Percentiles rank a stretch among this genome's conserved stretches.
phyloP scores from a whole-genome alignment of 2,329 filamentous ascomycete genomes.

The Aspergillus hiratsukae region DNA sequence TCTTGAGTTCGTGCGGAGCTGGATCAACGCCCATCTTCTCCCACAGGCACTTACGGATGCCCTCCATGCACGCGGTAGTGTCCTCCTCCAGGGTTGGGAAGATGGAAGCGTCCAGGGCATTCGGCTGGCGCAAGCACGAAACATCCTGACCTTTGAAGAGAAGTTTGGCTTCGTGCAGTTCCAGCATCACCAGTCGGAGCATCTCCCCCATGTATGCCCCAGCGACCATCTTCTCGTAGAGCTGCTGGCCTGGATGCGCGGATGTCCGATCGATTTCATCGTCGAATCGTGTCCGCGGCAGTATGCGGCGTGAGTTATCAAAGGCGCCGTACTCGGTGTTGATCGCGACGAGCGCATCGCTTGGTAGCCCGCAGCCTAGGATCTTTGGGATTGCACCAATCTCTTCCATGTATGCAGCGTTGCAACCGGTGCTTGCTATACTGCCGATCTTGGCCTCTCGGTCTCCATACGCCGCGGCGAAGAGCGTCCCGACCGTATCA shows the following conservation, averaged over 20 bases:
- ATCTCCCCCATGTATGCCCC: constrained; percentile 90
- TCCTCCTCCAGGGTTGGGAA: constrained; percentile 88
- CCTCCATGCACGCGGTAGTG: constrained; percentile 81
- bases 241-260: constrained; percentile 84
- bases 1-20: constrained; percentile 72
- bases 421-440: constrained; percentile 98
- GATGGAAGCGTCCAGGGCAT: constrained; percentile 85
- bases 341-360: constrained; percentile 83
- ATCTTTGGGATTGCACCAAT: constrained; percentile 90
- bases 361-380: constrained; percentile 79
- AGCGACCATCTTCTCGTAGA: constrained; percentile 95
- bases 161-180: constrained; percentile 70
- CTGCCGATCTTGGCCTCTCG: constrained; percentile 88
- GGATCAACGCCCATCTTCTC: constrained; percentile 65
- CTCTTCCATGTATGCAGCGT: constrained; percentile 96
- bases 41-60: constrained; percentile 71
- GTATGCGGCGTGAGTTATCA: constrained; percentile 56
- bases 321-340: constrained; percentile 98
- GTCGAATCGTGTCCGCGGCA: constrained; percentile 43
- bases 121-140: constrained; percentile 68
- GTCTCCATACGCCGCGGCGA: constrained; percentile 94
- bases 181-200: constrained; percentile 77
- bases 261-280: constrained; percentile 78
- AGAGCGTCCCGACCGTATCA: constrained; percentile 93
- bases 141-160: constrained; percentile 82